Base-by-base conservation (phyloP, 2,329 filamentous ascomycete genomes). In the Onygenales sp. region DNA sequence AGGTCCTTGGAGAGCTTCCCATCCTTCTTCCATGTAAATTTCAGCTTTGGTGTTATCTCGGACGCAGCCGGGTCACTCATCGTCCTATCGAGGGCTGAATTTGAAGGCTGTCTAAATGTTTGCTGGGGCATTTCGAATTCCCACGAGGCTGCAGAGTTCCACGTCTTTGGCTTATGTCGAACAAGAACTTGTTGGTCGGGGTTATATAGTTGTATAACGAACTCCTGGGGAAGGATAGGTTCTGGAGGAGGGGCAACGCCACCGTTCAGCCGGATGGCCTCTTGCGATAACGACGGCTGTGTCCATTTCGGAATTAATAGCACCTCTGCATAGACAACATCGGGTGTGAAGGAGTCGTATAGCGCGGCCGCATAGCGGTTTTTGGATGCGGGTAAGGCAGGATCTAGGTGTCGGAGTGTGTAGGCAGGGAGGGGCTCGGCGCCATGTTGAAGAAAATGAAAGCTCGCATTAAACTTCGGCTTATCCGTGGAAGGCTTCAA, bases 61-160 rank as follows among this genome's bases (percentile, higher is more conserved):
- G 69, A 76, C 49, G 72, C 73, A 9, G 75, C 75, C 0, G 84
- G 81, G 60, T 86, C 82, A 55, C 74, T 78, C 59, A 83, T 79
- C 36, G 84, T 84, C 48, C 84, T 82, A 66, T 97, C 93, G 44
- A 98, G 75, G 48, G 80, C 80, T 40, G 88, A 93, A 1, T 78
- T 74, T 10, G 87, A 94, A 0, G 93, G 93, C 52, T 84, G 76
- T 33, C 86, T 82, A 67, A 98, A 98, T 31, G 85, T 87, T 55
- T 84, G 84, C 64, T 91, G 83, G 0, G 93, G 93, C 71, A 98
- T 84, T 68, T 92, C 88, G 70, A 98, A 97, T 58, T 93, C 88
- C 85, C 92, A 98, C 52, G 82, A 81, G 51, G 89, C 83, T 11
- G 83, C 84, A 56, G 83, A 85, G 57, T 86, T 90, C 86, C 90